Conservation (phyloP, 768 basidiomycete genomes). For the Neoboletus magnificus region DNA sequence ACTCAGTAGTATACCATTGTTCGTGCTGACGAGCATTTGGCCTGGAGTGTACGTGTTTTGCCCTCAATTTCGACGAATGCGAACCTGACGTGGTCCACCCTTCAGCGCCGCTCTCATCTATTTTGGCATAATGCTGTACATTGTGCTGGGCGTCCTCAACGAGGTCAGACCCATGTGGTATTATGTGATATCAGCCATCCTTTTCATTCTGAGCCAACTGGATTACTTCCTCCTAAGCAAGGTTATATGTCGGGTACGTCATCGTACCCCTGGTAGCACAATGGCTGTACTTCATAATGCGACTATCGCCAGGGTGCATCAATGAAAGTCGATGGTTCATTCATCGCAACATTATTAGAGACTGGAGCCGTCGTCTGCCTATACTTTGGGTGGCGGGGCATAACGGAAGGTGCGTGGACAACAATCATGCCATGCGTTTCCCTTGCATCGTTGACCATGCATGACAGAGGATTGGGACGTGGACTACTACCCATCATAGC, state of each 20-base stretch:
- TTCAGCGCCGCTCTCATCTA: conserved; percentile 64
- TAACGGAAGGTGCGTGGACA: conserved; percentile 72
- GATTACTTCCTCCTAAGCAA: conserved; percentile 79
- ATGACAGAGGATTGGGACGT: conserved; percentile 50
- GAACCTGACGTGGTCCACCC: conserved; percentile 1
- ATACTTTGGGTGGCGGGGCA: conserved; percentile 81
- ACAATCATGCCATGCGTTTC: not conserved
- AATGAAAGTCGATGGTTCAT: conserved; percentile 78
- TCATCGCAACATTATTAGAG: conserved; percentile 82
- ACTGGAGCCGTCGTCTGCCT: conserved; percentile 66
- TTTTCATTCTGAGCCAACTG: conserved; percentile 80
- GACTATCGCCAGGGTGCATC: conserved; percentile 49
- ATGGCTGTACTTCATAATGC: conserved; percentile 8
- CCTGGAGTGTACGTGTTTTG: conserved; percentile 59
- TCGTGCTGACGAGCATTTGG: conserved; percentile 78
- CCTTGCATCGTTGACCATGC: not conserved
- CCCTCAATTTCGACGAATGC: not conserved
- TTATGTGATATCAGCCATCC: conserved; percentile 66
- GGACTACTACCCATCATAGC: conserved; percentile 44
- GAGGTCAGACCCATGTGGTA: conserved; percentile 80
- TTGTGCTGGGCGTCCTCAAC: conserved; percentile 70
- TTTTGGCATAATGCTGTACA: conserved; percentile 72
- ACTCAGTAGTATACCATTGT: conserved; percentile 70
- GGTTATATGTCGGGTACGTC: conserved; percentile 66
- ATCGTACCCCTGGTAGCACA: not conserved